Evolutionary conservation across 129 eudicot genomes (phyloP), one percentile per base, ranked within the genome.

Genomic region (Lactuca sativa): DNA sequence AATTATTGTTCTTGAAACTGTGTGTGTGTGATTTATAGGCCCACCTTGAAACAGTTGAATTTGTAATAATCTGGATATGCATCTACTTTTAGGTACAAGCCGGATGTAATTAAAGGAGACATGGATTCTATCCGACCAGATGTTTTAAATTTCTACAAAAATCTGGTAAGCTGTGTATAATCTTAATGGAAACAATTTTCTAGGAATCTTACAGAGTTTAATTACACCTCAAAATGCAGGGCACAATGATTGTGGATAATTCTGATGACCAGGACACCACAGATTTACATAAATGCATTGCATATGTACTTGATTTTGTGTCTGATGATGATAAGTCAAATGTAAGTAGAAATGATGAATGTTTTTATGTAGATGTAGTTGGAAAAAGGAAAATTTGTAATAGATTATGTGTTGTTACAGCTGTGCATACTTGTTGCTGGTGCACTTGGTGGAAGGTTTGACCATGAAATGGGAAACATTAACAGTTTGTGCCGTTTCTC

Each of bases 361-460:
- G 11, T 58, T 11, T 66, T 1, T 25, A 25, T 25, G 30, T 25
- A 1, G 30, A 25, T 72, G 51, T 33, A 59, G 40, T 25, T 13
- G 18, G 6, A 6, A 5, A 11, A 41, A 9, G 18, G 6, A 6
- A 5, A 11, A 41, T 9, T 70, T 64, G 34, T 56, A 32, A 65
- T 41, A 31, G 14, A n/a, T 59, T 4, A 16, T 64, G 5, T 13
- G 43, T 43, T 40, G 0, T 56, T 7, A 56, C 78, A 93, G 99
- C 40, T 87, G 15, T 87, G 95, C 82, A 76, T 93, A 75, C 88
- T 93, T 75, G 97, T 87, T 82, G 86, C 96, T 66, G 99, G 99
- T 53, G 99, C 92, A 66, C 97, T 93, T 62, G 99, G 99, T 56
- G 97, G 99, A 59, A 81, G 99, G 74, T 93, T 93, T 77, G 99